Evolutionary conservation across 2,329 filamentous ascomycete genomes (phyloP).

Genomic region (Pestalotiopsis fici): DNA sequence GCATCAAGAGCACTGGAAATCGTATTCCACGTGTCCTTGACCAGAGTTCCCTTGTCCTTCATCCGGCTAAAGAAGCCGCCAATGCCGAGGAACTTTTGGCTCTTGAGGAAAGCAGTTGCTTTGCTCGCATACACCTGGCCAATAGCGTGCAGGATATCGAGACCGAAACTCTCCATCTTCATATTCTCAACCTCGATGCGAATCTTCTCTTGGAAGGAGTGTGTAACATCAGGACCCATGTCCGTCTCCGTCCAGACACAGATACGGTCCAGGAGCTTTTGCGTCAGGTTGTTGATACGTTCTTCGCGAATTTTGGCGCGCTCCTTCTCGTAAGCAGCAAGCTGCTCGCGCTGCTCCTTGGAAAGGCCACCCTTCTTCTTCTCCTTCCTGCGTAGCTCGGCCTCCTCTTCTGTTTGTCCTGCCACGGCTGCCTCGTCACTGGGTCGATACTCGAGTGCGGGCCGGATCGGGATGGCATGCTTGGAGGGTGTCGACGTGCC

Average conservation of each 20-base stretch:
- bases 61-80: conserved; percentile 91
- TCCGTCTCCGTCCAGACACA: conserved; percentile 98
- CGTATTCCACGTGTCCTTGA: conserved; percentile 98
- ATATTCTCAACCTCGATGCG: conserved; percentile 93
- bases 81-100: conserved; percentile 95
- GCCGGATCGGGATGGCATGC: conserved; percentile 70
- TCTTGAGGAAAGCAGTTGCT: conserved; percentile 84
- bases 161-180: conserved; percentile 98
- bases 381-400: conserved; percentile 71
- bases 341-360: conserved; percentile 91
- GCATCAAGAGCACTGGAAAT: conserved; percentile 96
- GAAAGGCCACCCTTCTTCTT: conserved; percentile 87
- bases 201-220: conserved; percentile 91
- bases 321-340: conserved; percentile 86
- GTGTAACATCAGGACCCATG: conserved; percentile 80
- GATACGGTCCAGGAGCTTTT: conserved; percentile 86
- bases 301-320: conserved; percentile 83
- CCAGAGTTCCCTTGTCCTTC: conserved; percentile 94
- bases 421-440: conserved; percentile 77
- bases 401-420: conserved; percentile 71
- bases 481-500: conserved; percentile 39
- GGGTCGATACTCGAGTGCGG: conserved; percentile 80
- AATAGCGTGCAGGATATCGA: conserved; percentile 95
- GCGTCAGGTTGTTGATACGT: conserved; percentile 79
- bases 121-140: conserved; percentile 89